A percentile compares a stretch with the other conserved stretches of the same genome.
Conservation (phyloP, 2,329 filamentous ascomycete genomes). For the Cercospora sojina region DNA sequence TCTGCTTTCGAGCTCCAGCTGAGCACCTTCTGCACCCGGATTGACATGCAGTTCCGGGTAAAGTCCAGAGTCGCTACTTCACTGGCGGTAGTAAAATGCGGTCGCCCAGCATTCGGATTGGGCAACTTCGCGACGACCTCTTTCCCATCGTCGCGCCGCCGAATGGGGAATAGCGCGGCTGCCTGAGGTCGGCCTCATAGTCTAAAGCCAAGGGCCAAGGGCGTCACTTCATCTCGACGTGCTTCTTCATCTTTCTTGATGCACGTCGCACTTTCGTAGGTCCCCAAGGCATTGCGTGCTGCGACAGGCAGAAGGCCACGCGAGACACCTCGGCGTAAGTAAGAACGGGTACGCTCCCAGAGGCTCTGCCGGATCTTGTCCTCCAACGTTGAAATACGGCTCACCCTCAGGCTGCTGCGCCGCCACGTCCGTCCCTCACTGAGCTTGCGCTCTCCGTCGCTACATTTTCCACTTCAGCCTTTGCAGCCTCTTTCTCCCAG, state of each 20-base stretch:
- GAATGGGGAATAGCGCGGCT: too few species aligned
- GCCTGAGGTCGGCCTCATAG: not conserved
- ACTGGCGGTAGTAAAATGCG: constrained; percentile 34
- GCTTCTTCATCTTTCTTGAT: not conserved
- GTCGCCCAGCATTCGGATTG: constrained; percentile 39
- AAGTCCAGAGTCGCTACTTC: constrained; percentile 35
- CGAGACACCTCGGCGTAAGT: not conserved
- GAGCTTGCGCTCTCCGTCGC: not conserved
- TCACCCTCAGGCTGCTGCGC: not conserved
- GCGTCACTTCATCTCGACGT: not conserved
- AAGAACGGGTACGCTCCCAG: not conserved
- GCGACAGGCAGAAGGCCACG: not conserved
- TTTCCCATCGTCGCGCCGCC: constrained; percentile 38
- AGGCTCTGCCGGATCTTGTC: not conserved
- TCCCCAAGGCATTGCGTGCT: not conserved
- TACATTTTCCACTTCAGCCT: not conserved
- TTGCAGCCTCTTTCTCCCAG: not conserved
- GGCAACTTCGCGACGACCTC: constrained; percentile 42
- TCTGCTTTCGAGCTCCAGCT: constrained; percentile 29
- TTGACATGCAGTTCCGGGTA: constrained; percentile 25
- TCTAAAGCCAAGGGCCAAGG: too few species aligned
- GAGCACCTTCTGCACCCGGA: constrained; percentile 28
- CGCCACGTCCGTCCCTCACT: not conserved
- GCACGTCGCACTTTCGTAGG: not conserved
- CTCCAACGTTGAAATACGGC: not conserved